A percentile compares a stretch with the other conserved stretches of the same genome.
These are phyloP conservation scores for Chenopodium formosanum DNA, from an alignment of 148 eudicot genomes.

Conservation along the genomic window DNA sequence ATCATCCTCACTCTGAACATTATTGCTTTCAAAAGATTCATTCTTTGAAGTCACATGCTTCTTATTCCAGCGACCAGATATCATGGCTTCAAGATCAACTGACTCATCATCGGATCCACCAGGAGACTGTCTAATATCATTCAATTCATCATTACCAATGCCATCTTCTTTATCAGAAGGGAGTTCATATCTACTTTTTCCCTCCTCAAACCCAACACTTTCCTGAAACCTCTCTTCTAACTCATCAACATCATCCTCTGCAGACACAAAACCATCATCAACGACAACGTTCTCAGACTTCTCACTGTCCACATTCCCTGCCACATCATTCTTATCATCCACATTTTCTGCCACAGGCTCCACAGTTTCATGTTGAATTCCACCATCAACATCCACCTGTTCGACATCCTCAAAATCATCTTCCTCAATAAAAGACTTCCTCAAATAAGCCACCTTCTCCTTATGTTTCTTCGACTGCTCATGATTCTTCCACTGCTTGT, in stretches of 20 bases:
- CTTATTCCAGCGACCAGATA: constrained; percentile 51
- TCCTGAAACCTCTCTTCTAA: constrained; percentile 43
- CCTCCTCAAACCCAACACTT: constrained; percentile 34
- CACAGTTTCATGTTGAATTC: constrained; percentile 24
- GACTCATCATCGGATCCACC: constrained; percentile 53
- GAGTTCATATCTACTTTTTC: constrained; percentile 34
- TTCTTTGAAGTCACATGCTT: constrained; percentile 27
- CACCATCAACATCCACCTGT: constrained; percentile 25
- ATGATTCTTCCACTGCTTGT: constrained; percentile 96
- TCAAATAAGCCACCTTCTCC: constrained; percentile 85
- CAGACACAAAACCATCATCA: constrained; percentile 29
- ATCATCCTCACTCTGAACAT: constrained; percentile 42
- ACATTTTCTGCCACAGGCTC: constrained; percentile 18
- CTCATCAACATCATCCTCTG: constrained; percentile 44
- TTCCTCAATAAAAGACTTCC: constrained; percentile 62
- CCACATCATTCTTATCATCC: constrained; percentile 25
- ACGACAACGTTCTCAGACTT: constrained; percentile 8
- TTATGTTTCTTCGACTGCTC: constrained; percentile 96
- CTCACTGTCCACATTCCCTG: constrained; percentile 19
- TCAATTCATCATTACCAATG: constrained; percentile 27
- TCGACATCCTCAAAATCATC: constrained; percentile 38
- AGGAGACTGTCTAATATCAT: constrained; percentile 25
- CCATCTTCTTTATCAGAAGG: constrained; percentile 44
- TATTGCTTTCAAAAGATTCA: constrained; percentile 28
- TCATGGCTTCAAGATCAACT: constrained; percentile 65